Base-by-base conservation (phyloP, 2,329 filamentous ascomycete species). In the Sphaerulina musiva region DNA sequence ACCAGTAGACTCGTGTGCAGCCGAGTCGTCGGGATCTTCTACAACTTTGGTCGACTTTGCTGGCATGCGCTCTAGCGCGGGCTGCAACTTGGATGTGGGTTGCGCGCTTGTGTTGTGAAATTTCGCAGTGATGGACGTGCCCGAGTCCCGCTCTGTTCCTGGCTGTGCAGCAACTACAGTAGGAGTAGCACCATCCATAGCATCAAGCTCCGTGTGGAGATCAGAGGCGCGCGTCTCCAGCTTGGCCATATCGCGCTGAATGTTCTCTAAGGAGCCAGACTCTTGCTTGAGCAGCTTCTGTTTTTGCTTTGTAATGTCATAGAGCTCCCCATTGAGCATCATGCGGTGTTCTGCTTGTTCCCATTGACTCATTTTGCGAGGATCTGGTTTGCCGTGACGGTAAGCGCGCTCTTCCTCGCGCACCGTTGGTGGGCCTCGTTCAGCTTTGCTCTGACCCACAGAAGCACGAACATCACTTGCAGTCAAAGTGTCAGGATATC, bases 391-490 rank as follows among this genome's bases (percentile, higher is more conserved):
- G 29, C 55, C 57, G 48, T 60, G 46, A 4, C 51, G 51, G 31
- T 56, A 49, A 42, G 55, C 50, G 36, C 50, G 46, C 23, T 42
- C 46, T 26, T 39, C 36, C 10, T 11, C 26, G 6, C 11, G n/a
- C 29, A 20, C 14, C 41, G 34, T 29, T 29, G 11, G 11, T 14
- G 20, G 6, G 17, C 38, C 38, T 41, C 26, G 42, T 42, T 51
- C 52, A 41, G 59, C 40, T 34, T 59, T 69, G 11, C 49, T 50
- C 48, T 68, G 68, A n/a, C 70, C 70, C 67, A 76, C 74, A 12
- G 68, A 67, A 31, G 74, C 72, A 26, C 74, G 69, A n/a, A 76
- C 68, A 20, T 71, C 66, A 10, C 66, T 67, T 4, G 73, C 71
- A 46, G 67, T 74, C 29, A 76, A 61, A 6, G 69, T 63, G 46